phyloP scores from a whole-genome alignment of 2,329 filamentous ascomycete genomes.

The Cordyceps cicadae region DNA sequence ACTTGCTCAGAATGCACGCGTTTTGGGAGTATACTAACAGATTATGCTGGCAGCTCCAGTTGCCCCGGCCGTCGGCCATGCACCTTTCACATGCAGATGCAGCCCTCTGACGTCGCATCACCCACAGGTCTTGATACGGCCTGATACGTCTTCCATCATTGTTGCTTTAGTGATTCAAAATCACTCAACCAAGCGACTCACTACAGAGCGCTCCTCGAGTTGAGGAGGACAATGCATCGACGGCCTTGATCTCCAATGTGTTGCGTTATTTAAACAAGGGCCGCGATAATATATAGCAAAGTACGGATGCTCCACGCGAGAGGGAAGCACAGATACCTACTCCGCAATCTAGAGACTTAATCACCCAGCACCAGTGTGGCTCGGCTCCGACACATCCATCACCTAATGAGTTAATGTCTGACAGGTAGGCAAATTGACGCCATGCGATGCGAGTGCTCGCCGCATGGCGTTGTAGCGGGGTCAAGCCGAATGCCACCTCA shows the following conservation, averaged over 20 bases:
- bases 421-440: background rate
- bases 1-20: background rate
- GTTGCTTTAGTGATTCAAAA: background rate
- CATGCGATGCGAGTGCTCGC: slow-evolving; percentile 5
- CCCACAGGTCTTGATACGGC: background rate
- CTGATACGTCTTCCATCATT: background rate
- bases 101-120: slow-evolving; percentile 8
- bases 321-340: background rate
- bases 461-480: slow-evolving; percentile 9
- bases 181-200: background rate
- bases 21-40: background rate
- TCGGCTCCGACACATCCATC: background rate
- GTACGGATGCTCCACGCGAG: background rate
- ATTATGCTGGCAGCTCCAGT: background rate
- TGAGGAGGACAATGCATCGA: background rate
- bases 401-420: background rate
- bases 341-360: background rate
- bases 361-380: background rate
- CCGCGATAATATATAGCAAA: background rate
- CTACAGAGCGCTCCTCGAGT: background rate
- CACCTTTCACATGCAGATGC: slow-evolving; percentile 9
- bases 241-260: no score
- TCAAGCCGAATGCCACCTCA: slow-evolving; percentile 3
- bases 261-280: background rate
- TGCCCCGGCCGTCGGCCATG: background rate